Evolutionary conservation across 495 filamentous ascomycete species (phyloP).

Genomic region (Daldinia concentrica): DNA sequence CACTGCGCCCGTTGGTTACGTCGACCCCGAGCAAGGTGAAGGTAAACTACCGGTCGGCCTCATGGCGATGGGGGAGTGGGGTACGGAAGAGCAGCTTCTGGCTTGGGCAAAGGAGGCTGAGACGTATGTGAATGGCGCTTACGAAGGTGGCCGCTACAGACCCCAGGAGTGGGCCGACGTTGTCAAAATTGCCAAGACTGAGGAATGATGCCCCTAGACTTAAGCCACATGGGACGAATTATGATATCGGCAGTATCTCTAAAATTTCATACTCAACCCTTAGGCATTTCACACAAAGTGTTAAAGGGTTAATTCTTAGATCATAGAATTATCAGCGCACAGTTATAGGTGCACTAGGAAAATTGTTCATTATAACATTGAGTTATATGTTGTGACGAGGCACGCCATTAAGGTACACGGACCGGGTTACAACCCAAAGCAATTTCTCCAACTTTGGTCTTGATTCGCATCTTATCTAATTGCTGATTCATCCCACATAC

Average conservation of each 20-base stretch:
- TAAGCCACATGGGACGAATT: not conserved
- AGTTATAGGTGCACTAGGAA: too few relatives aligned
- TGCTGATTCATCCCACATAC: too few relatives aligned
- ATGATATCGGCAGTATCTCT: not conserved
- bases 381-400: too few relatives aligned
- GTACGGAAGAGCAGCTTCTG: conserved; percentile 79
- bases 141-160: conserved; percentile 51
- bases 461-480: too few relatives aligned
- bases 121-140: conserved; percentile 52
- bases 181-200: conserved; percentile 42
- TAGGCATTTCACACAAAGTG: too few relatives aligned
- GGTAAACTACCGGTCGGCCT: conserved; percentile 75
- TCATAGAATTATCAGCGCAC: not conserved
- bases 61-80: conserved; percentile 93
- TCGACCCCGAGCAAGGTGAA: conserved; percentile 56
- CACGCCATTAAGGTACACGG: too few relatives aligned
- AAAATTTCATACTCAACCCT: not conserved
- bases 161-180: conserved; percentile 57
- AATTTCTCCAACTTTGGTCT: too few relatives aligned
- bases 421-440: too few relatives aligned
- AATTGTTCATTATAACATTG: too few relatives aligned
- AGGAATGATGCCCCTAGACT: not conserved
- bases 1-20: conserved; percentile 80
- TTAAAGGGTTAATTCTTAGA: too few relatives aligned
- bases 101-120: conserved; percentile 78